phyloP scores from a whole-genome alignment of 768 basidiomycete genomes.

The Russula sp. region DNA sequence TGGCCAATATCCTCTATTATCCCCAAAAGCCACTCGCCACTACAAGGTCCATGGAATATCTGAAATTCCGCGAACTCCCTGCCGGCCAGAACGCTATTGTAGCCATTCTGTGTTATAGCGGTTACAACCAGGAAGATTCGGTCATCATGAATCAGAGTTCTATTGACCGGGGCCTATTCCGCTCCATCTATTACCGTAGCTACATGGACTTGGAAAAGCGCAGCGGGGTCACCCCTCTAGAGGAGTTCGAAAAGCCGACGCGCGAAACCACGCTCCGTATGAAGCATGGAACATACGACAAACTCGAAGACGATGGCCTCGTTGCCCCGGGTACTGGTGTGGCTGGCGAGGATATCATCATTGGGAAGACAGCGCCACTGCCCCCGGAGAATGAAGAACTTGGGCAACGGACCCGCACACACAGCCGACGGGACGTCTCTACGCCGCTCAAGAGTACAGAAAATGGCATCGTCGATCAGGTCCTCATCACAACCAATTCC shows the following conservation, averaged over 20 bases:
- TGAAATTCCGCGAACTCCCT: conserved; percentile 96
- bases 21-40: conserved; percentile 99
- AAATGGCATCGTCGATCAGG: conserved; percentile 96
- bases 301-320: conserved; percentile 92
- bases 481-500: conserved; percentile 91
- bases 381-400: conserved; percentile 96
- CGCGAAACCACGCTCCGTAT: conserved; percentile 89
- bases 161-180: conserved; percentile 95
- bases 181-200: conserved; percentile 96
- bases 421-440: conserved; percentile 93
- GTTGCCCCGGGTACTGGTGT: conserved; percentile 96
- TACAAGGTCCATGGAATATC: conserved; percentile 98
- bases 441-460: conserved; percentile 98
- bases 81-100: conserved; percentile 99
- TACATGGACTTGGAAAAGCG: conserved; percentile 99
- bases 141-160: conserved; percentile 99
- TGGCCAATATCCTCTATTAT: conserved; percentile 99
- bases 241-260: conserved; percentile 96
- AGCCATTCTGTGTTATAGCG: conserved; percentile 96
- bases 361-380: conserved; percentile 97
- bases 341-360: conserved; percentile 96
- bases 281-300: conserved; percentile 99
- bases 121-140: conserved; percentile 99
- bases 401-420: conserved; percentile 89
- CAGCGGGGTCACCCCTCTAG: conserved; percentile 83